Percentiles rank a stretch among this genome's conserved stretches.
Conservation (phyloP, 805 yeast genomes). For the Candida fluviatilis region DNA sequence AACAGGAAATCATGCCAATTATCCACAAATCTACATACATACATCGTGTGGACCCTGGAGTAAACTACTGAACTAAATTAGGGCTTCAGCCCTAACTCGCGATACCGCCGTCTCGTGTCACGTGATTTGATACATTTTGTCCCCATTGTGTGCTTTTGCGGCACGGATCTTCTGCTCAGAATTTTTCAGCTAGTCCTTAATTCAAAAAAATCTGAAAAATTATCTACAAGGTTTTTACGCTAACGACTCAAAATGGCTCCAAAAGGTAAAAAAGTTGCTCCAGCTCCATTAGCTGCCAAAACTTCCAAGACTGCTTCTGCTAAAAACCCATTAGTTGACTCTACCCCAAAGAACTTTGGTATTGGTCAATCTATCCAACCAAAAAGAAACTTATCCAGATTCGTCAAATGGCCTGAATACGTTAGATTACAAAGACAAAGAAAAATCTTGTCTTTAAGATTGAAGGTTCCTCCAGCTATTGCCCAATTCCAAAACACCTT, state of each 20-base stretch:
- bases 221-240: neutral
- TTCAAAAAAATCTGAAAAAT: conserved; percentile 1
- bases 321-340: conserved; percentile 83
- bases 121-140: too few species aligned
- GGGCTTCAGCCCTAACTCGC: too few species aligned
- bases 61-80: too few species aligned
- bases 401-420: conserved; percentile 99
- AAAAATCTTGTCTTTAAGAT: conserved; percentile 91
- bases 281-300: conserved; percentile 94
- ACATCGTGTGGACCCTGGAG: too few species aligned
- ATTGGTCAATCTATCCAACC: conserved; percentile 95
- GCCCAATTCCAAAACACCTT: conserved; percentile 94
- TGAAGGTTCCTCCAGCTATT: conserved; percentile 98
- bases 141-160: too few species aligned
- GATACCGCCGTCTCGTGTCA: too few species aligned
- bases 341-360: conserved; percentile 91
- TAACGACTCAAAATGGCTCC: conserved; percentile 32
- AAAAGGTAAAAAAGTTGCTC: conserved; percentile 81
- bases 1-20: too few species aligned
- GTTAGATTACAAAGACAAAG: conserved; percentile 98
- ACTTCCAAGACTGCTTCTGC: conserved; percentile 29
- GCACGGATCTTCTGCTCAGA: too few species aligned
- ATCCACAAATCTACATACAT: too few species aligned
- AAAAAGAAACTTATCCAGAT: conserved; percentile 94
- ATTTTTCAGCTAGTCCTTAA: too few species aligned